phyloP scores from a whole-genome alignment of 2,329 filamentous ascomycete genomes.

The Venturia asperata region DNA sequence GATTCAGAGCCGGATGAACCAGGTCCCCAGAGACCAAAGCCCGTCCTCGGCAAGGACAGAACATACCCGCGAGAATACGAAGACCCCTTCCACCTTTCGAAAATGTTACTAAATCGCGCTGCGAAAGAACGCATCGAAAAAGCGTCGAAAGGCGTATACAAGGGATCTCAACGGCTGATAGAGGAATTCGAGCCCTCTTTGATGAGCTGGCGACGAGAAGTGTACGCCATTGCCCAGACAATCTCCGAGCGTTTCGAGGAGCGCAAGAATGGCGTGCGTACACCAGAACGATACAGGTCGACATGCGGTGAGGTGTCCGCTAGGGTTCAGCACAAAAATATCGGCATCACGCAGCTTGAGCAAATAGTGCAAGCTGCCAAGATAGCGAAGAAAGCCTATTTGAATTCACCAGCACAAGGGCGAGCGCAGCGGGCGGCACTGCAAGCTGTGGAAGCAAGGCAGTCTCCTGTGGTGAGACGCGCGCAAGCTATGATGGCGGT shows the following conservation, averaged over 20 bases:
- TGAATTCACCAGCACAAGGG: neutral
- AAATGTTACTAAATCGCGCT: neutral
- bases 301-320: neutral
- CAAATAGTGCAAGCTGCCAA: neutral
- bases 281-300: neutral
- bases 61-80: neutral
- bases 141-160: neutral
- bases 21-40: neutral
- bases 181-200: neutral
- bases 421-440: constrained; percentile 1
- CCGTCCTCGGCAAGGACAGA: neutral
- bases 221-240: neutral
- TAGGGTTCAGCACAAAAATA: neutral
- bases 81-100: constrained; percentile 7
- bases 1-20: neutral
- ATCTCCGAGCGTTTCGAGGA: neutral
- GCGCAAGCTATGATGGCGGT: neutral
- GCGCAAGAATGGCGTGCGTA: neutral
- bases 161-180: neutral
- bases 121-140: neutral
- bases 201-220: neutral
- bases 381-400: neutral
- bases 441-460: neutral
- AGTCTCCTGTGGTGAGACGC: neutral
- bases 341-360: neutral